Conservation (phyloP, 202 grass and related monocot genomes). For the Hordeum pubiflorum region DNA sequence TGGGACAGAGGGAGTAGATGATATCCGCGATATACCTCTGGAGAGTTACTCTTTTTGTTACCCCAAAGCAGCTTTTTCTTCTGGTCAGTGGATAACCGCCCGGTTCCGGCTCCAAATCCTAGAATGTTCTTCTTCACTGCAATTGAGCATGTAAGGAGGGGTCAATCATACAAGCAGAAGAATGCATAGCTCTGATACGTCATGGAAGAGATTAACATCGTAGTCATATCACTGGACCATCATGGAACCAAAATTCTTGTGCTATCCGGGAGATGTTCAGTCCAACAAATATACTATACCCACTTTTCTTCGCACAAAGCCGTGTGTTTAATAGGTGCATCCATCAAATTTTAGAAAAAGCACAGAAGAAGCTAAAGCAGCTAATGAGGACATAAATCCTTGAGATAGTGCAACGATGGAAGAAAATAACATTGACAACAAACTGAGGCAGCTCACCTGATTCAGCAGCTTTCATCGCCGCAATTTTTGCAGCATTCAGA, state of each 20-base stretch:
- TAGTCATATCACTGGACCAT: slow-evolving; percentile 10
- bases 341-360: not conserved
- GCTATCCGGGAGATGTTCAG: not conserved
- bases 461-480: slow-evolving; percentile 85
- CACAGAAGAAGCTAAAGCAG: slow-evolving; percentile 19
- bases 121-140: slow-evolving; percentile 86
- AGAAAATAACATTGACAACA: not conserved
- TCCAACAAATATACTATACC: not conserved
- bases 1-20: not conserved
- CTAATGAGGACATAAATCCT: not conserved
- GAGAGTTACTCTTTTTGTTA: slow-evolving; percentile 69
- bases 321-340: not conserved
- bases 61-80: slow-evolving; percentile 99
- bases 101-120: slow-evolving; percentile 42
- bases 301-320: not conserved
- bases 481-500: slow-evolving; percentile 78
- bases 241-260: not conserved
- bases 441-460: slow-evolving; percentile 37
- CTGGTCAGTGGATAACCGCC: slow-evolving; percentile 65
- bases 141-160: not conserved
- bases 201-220: not conserved
- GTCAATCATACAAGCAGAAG: slow-evolving; percentile 17
- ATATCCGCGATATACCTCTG: slow-evolving; percentile 43
- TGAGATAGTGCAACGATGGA: not conserved
- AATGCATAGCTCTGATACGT: not conserved